Evolutionary conservation across 2,329 filamentous ascomycete species (phyloP).

Genomic region (Metarhizium humberi): DNA sequence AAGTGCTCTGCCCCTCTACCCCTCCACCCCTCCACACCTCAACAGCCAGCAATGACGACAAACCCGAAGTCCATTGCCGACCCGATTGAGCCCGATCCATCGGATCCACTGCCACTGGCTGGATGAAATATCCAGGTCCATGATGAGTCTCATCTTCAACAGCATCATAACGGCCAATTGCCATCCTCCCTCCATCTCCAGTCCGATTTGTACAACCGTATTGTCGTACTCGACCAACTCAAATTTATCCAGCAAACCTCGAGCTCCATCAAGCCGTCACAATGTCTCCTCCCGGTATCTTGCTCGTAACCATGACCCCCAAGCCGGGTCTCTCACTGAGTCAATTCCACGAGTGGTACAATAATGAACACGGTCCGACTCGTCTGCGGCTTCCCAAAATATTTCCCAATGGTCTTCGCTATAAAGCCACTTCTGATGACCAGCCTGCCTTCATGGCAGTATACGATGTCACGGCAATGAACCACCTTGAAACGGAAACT

Average conservation of each 20-base stretch:
- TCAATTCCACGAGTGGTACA: conserved; percentile 88
- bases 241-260: neutral
- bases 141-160: neutral
- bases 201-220: too few relatives aligned
- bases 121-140: neutral
- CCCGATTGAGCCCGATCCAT: conserved; percentile 9
- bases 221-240: too few relatives aligned
- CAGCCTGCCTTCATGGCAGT: conserved; percentile 65
- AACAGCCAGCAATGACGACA: neutral
- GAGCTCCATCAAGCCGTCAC: conserved; percentile 1
- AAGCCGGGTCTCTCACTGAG: conserved; percentile 51
- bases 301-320: conserved; percentile 84
- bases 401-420: conserved; percentile 69
- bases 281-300: conserved; percentile 51
- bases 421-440: conserved; percentile 54
- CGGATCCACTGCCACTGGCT: neutral
- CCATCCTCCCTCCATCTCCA: too few relatives aligned
- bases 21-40: neutral
- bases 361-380: conserved; percentile 82
- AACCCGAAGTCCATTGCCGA: conserved; percentile 13
- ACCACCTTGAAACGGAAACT: conserved; percentile 56
- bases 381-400: conserved; percentile 69
- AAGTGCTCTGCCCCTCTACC: too few relatives aligned
- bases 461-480: conserved; percentile 74
- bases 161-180: neutral